Conservation (phyloP, 352 stramenopile species). For the Aphanomyces invadans region DNA sequence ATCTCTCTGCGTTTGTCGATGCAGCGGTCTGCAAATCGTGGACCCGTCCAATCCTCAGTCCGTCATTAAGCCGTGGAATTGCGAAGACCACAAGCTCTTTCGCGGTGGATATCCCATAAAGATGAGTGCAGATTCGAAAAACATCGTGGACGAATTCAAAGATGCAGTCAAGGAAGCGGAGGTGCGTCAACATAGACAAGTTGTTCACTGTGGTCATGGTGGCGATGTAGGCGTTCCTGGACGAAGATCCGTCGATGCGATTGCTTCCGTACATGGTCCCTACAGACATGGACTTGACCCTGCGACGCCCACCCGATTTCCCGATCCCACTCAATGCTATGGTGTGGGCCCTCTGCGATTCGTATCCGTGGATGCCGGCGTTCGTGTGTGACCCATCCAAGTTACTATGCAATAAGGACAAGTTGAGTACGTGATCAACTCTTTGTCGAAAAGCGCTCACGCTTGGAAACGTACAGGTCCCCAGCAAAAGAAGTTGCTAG, state of each 20-base stretch:
- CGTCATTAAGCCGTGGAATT: slow-evolving; percentile 64
- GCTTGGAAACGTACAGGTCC: slow-evolving; percentile 30
- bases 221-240: neutral
- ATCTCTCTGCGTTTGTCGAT: too few species aligned
- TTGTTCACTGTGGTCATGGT: neutral
- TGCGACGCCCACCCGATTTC: neutral
- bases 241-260: slow-evolving; percentile 65
- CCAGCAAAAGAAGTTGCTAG: slow-evolving; percentile 57
- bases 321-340: slow-evolving; percentile 24
- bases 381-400: slow-evolving; percentile 76
- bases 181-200: neutral
- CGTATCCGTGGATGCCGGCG: slow-evolving; percentile 79
- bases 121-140: slow-evolving; percentile 52
- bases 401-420: slow-evolving; percentile 39
- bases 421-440: slow-evolving; percentile 25
- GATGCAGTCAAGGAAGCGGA: slow-evolving; percentile 53
- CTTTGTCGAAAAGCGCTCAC: neutral
- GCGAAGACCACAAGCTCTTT: slow-evolving; percentile 51
- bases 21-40: slow-evolving; percentile 16
- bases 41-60: slow-evolving; percentile 45
- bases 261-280: slow-evolving; percentile 69
- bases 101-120: slow-evolving; percentile 61
- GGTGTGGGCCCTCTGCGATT: slow-evolving; percentile 79
- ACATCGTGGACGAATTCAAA: slow-evolving; percentile 40
- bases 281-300: slow-evolving; percentile 34